Evolutionary conservation across 1,284 basidiomycete genomes (phyloP), one percentile per base, ranked within the genome.

Genomic region (Apiotrichum gamsii): DNA sequence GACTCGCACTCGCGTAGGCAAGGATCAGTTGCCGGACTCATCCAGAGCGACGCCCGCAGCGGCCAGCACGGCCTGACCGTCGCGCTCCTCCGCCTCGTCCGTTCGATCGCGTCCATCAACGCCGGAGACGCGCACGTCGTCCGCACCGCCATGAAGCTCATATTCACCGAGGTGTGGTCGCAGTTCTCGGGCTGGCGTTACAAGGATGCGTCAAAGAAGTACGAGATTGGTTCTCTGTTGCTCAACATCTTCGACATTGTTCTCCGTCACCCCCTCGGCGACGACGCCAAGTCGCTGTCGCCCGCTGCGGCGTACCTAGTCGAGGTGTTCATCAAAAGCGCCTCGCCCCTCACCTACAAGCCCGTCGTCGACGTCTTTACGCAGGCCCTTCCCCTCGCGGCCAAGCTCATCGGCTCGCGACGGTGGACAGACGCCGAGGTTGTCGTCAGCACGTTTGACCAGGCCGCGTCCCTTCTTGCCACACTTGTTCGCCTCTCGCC

Each of bases 181-280:
- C 58, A 60, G 40, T 65, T 60, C 47, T 57, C 55, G 2, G 62
- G 58, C 1, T 71, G 69, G 69, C 42, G 65, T 31, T 69, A 65
- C 40, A 43, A 49, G 19, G 61, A 66, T 33, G 46, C 62, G 3
- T 53, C 59, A 3, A 54, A 55, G 40, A 62, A 61, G 21, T 68
- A 60, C 49, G 54, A 61, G 37, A 54, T 71, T 11, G 58, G 58
- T 1, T 44, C 58, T 3, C 38, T 58, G 11, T 34, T 65, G 2
- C 39, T 55, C n/a, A 45, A 45, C 15, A 57, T 65, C 25, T 68
- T 65, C 38, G 57, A 60, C 35, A 54, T 39, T 11, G 52, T 64
- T 3, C 49, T 67, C 6, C 38, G 55, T 14, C 63, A 68, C 47
- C 67, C 68, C 1, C 41, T 60, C 8, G 49, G 45, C 10, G 42